These are phyloP conservation scores for Plasmodium cynomolgi DNA, from an alignment of 169 alveolate genomes.

Conservation along the genomic window DNA sequence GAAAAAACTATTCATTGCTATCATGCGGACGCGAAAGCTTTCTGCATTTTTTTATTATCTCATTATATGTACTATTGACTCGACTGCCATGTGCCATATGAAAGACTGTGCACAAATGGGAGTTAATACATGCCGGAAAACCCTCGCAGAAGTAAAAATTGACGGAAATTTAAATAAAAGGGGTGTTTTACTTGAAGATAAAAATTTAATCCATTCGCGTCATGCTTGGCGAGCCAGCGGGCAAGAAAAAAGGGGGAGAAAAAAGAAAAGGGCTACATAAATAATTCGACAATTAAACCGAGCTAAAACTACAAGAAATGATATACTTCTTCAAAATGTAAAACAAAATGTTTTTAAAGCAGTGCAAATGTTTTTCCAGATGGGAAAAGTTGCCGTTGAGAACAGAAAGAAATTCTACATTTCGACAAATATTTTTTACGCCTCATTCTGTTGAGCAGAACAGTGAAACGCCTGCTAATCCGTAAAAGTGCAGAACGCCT, in stretches of 20 bases:
- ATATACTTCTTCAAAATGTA: neutral
- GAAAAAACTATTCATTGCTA: neutral
- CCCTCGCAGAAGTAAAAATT: neutral
- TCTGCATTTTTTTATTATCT: neutral
- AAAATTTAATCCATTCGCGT: neutral
- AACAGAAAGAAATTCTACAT: neutral
- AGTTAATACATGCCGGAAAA: neutral
- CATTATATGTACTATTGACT: neutral
- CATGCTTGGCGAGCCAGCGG: neutral
- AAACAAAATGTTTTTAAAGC: neutral
- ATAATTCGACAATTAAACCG: neutral
- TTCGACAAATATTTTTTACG: neutral
- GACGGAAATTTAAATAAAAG: neutral
- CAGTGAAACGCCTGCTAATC: neutral
- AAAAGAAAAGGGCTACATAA: neutral
- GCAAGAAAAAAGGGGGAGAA: neutral
- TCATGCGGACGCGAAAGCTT: neutral
- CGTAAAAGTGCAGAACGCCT: neutral
- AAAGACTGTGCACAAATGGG: neutral
- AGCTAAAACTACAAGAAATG: neutral
- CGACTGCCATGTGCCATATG: neutral
- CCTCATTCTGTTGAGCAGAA: slow-evolving; percentile 11
- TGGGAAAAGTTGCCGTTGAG: neutral
- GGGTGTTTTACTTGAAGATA: neutral
- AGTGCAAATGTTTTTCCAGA: neutral